Evolutionary conservation across 805 yeast genomes (phyloP), one percentile per base, ranked within the genome.

Genomic region (Sugiyamaella boreocaroliniensis): DNA sequence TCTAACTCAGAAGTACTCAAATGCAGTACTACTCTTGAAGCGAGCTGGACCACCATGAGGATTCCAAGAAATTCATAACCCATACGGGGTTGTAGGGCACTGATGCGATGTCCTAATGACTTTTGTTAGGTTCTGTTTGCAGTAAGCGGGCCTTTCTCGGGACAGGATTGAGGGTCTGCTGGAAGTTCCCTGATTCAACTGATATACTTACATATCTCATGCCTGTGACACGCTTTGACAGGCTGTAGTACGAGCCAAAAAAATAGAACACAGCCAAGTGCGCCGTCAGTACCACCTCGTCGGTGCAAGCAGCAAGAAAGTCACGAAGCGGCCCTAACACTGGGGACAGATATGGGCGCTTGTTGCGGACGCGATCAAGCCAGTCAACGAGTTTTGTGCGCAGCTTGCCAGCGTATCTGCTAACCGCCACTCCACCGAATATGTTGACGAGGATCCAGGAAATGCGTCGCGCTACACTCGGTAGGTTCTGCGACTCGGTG

Each of bases 231-330:
- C 98, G 72, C 61, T 89, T 89, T 1, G 86, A 78, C 4, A 89
- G 58, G 48, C 85, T 82, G 68, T 90, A 90, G 66, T 85, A 93
- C 29, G 82, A 77, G 1, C 97, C 98, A 44, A 75, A 76, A 62
- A 90, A 80, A 68, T 92, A 92, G 65, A 92, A 92, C 0, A 86
- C 40, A 0, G 96, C 92, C 49, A 89, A 68, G 65, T 92, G 95
- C 14, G 86, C 53, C 60, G 86, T 85, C 64, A 81, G 69, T 5
- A 86, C 51, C 1, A 78, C 70, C 22, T 65, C 61, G 12, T 65
- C 60, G 12, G 62, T 53, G 42, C 56, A 44, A 12, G 47, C 50
- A 15, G 18, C n/a, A 15, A 32, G 22, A 10, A 26, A 43, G n/a
- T 43, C 34, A 20, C 22, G n/a, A 8, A 32, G 18, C 6, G 40